Evolutionary conservation across 2,329 filamentous ascomycete species (phyloP), one percentile per base, ranked within the genome.

Genomic region (Amphichorda felina): DNA sequence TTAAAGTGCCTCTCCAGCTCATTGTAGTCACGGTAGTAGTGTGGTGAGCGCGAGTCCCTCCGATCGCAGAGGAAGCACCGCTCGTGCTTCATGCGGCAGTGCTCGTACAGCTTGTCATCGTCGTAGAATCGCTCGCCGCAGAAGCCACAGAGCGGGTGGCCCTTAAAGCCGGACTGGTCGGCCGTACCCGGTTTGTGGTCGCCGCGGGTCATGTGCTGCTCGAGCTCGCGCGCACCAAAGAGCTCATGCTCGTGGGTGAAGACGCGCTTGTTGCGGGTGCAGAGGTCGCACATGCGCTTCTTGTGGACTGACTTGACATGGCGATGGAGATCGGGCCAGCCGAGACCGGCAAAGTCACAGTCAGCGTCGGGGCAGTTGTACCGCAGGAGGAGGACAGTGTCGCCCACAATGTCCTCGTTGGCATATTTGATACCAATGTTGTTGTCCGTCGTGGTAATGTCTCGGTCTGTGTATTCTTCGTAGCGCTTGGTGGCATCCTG

Each of bases 191-290:
- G 88, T 43, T 81, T 81, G 54, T 96, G 85, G 50, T 98, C 91
- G 39, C 91, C 91, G 43, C 81, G 77, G 42, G 76, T 82, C 70
- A 96, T 93, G 56, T 98, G 91, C 49, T 76, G 82, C 45, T 83
- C 78, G 34, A 96, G 66, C 46, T 89, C 85, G 43, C 79, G 73
- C 41, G 77, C 72, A 1, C 83, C 81, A 55, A 95, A 96, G 2
- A 98, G 70, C 43, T 93, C 85, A 54, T 98, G 91, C 59, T 98
- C 91, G 59, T 98, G 91, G 1, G 91, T 95, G 49, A 98, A 98
- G 24, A 95, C 87, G 53, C 94, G 95, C 61, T 98, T 98, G 64
- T 95, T 88, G 40, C 87, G 70, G 6, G 88, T 72, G 59, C 88
- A 95, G 9, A 94, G 68, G 56, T 94, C 86, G 57, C 83, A 93